Evolutionary conservation across 441 rosid genomes (phyloP).

Genomic region (Mallotus repandus): DNA sequence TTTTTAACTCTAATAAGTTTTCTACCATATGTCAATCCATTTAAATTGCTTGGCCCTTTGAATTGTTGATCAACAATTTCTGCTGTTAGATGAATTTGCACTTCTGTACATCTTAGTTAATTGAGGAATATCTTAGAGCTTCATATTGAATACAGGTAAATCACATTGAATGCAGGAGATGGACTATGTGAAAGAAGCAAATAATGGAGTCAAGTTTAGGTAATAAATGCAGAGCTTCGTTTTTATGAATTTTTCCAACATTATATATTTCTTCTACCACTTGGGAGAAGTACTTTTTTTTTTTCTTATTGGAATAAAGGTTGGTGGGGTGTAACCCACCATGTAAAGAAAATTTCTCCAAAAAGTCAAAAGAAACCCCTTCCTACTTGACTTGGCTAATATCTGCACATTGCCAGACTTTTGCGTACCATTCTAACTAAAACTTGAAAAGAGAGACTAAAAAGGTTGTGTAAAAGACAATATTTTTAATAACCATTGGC

Average conservation of each 20-base stretch:
- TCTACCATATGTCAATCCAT: not conserved
- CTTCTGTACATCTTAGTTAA: conserved; percentile 20
- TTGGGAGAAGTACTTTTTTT: not conserved
- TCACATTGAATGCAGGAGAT: conserved; percentile 99
- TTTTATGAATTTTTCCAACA: not conserved
- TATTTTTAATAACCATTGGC: not conserved
- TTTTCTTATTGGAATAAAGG: not conserved
- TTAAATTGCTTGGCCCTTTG: not conserved
- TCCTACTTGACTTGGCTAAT: not conserved
- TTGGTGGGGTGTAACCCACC: not conserved
- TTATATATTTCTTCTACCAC: not conserved
- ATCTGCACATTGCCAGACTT: not conserved
- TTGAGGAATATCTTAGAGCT: conserved; percentile 79
- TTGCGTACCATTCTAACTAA: not conserved
- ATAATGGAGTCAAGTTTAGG: conserved; percentile 88
- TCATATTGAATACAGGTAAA: conserved; percentile 97
- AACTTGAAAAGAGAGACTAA: not conserved
- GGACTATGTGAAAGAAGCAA: conserved; percentile 90
- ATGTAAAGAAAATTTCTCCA: not conserved
- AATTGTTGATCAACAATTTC: conserved; percentile 9
- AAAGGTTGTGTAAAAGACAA: not conserved
- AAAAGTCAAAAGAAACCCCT: not conserved
- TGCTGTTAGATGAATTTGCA: conserved; percentile 1
- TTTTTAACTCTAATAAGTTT: not conserved
- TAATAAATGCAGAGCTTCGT: conserved; percentile 22